Percentiles rank a stretch among this genome's conserved stretches.
phyloP scores from a whole-genome alignment of 2,329 filamentous ascomycete genomes.

The Botrytis hyacinthi region DNA sequence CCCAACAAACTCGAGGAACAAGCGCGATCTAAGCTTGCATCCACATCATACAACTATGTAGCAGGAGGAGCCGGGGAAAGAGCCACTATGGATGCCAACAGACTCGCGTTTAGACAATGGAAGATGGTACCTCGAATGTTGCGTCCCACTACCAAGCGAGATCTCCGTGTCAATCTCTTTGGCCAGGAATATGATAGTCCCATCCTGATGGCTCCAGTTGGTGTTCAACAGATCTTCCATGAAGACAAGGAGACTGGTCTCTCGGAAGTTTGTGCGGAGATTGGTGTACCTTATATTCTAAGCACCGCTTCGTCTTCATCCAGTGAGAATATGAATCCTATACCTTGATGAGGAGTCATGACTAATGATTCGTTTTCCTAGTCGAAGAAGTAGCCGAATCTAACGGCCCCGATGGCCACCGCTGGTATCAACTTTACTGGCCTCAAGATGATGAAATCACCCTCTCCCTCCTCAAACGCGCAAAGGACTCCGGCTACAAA shows the following conservation, averaged over 20 bases:
- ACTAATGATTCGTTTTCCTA: constrained; percentile 41
- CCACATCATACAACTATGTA: constrained; percentile 57
- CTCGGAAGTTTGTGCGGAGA: constrained; percentile 58
- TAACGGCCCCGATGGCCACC: constrained; percentile 50
- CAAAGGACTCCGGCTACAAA: constrained; percentile 59
- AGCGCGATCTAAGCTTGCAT: constrained; percentile 49
- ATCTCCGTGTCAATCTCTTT: constrained; percentile 47
- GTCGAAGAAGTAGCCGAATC: constrained; percentile 66
- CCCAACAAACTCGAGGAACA: constrained; percentile 56
- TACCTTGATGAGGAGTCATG: not conserved
- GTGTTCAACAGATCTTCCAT: constrained; percentile 68
- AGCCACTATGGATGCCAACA: constrained; percentile 62
- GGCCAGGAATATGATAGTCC: constrained; percentile 49
- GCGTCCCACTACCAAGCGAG: constrained; percentile 40
- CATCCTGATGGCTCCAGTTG: constrained; percentile 64
- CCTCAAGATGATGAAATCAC: constrained; percentile 65
- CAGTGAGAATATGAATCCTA: not conserved
- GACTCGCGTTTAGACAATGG: constrained; percentile 63
- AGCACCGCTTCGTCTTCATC: constrained; percentile 56
- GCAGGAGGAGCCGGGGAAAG: constrained; percentile 61
- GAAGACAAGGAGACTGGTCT: constrained; percentile 62
- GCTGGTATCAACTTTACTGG: constrained; percentile 79
- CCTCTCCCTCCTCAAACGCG: constrained; percentile 58
- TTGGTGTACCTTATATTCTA: constrained; percentile 64
- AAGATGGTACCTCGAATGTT: constrained; percentile 61